Percentiles rank a stretch among this genome's conserved stretches.
phyloP scores from a whole-genome alignment of 169 alveolate genomes.

The Theileria luwenshuni region DNA sequence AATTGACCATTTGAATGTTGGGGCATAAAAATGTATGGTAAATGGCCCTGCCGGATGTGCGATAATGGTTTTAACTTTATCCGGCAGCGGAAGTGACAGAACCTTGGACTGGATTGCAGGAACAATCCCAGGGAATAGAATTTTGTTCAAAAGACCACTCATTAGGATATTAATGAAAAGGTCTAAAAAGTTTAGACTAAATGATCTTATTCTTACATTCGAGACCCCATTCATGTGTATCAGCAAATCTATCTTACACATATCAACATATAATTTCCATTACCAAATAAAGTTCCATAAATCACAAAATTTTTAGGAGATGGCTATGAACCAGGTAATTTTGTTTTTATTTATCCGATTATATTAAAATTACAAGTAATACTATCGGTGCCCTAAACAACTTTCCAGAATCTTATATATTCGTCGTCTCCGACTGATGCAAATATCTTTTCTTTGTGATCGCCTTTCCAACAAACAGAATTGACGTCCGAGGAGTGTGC shows the following conservation, averaged over 20 bases:
- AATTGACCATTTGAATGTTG: constrained; percentile 91
- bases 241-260: background rate
- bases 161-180: background rate
- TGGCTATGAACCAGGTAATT: too few species aligned
- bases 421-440: constrained; percentile 79
- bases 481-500: constrained; percentile 78
- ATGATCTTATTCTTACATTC: background rate
- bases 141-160: constrained; percentile 42
- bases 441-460: constrained; percentile 46
- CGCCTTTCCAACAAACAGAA: constrained; percentile 73
- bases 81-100: constrained; percentile 63
- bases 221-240: constrained; percentile 16
- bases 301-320: background rate
- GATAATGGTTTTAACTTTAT: constrained; percentile 32
- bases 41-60: constrained; percentile 93
- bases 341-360: too few species aligned
- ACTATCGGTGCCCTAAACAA: too few species aligned
- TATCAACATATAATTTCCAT: too few species aligned
- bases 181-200: background rate
- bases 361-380: too few species aligned
- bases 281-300: background rate
- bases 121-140: constrained; percentile 63
- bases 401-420: constrained; percentile 71
- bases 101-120: constrained; percentile 66
- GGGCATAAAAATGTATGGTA: constrained; percentile 93